Conservation (phyloP, 2,329 filamentous ascomycete species). For the Botrytis cinerea region DNA sequence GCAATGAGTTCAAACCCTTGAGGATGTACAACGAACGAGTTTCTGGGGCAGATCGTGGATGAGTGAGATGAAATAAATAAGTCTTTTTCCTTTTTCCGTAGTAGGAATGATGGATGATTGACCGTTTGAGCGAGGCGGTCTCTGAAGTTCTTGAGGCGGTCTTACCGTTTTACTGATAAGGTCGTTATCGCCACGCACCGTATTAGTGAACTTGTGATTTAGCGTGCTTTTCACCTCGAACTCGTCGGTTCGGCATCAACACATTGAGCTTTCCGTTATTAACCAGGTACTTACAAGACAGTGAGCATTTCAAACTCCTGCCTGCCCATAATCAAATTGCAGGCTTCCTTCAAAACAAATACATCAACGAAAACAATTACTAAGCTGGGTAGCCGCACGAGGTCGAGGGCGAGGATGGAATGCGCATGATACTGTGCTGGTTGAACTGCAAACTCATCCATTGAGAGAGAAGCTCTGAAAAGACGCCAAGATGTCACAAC, state of each 20-base stretch:
- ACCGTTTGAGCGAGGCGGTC: neutral
- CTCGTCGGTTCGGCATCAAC: constrained; percentile 1
- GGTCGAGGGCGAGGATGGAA: constrained; percentile 36
- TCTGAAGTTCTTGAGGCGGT: neutral
- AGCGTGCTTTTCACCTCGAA: constrained; percentile 3
- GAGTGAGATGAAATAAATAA: neutral
- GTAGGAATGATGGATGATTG: neutral
- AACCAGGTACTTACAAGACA: neutral
- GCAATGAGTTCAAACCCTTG: neutral
- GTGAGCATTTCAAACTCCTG: neutral
- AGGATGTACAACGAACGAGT: neutral
- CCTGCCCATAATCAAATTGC: neutral
- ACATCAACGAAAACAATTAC: constrained; percentile 16
- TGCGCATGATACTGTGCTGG: constrained; percentile 31
- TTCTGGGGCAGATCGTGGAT: neutral
- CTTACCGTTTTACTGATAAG: constrained; percentile 10
- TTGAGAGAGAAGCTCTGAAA: constrained; percentile 25
- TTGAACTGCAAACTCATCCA: constrained; percentile 19
- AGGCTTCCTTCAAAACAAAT: neutral
- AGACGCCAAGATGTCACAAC: constrained; percentile 41
- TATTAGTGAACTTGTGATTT: neutral
- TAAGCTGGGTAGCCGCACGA: constrained; percentile 25
- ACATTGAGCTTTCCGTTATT: neutral
- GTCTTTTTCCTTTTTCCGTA: neutral
- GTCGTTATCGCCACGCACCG: neutral